Conservation (phyloP, 805 yeast genomes). For the Candida bentonensis region DNA sequence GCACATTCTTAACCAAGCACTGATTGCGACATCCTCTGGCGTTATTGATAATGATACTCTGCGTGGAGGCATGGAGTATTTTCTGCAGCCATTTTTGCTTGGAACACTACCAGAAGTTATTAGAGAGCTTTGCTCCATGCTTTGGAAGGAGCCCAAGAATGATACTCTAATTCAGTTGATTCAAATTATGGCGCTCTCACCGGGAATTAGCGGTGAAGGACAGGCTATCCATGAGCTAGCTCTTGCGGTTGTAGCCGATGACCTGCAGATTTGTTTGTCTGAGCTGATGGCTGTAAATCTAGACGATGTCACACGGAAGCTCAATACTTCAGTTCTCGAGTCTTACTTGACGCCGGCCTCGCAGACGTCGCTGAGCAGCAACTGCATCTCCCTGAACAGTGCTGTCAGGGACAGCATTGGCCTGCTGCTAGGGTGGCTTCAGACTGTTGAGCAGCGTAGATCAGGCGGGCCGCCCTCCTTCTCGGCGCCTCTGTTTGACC, state of each 20-base stretch:
- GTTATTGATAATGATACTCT: slow-evolving; percentile 46
- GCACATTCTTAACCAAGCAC: slow-evolving; percentile 56
- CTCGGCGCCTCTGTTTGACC: slow-evolving; percentile 5
- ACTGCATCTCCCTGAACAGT: slow-evolving; percentile 3
- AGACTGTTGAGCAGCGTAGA: slow-evolving; percentile 12
- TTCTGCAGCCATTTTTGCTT: slow-evolving; percentile 65
- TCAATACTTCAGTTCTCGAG: background rate
- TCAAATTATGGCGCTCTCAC: slow-evolving; percentile 29
- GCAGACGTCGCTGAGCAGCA: background rate
- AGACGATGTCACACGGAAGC: background rate
- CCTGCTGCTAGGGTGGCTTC: slow-evolving; percentile 12
- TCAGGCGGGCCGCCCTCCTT: slow-evolving; percentile 12
- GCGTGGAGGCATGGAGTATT: slow-evolving; percentile 72
- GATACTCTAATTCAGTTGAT: slow-evolving; percentile 20
- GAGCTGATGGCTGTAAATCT: slow-evolving; percentile 1
- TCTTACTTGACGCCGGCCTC: background rate
- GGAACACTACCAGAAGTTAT: slow-evolving; percentile 40
- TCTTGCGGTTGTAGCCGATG: slow-evolving; percentile 18
- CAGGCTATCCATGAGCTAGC: slow-evolving; percentile 30
- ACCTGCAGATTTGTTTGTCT: slow-evolving; percentile 13
- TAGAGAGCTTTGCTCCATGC: slow-evolving; percentile 33
- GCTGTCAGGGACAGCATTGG: slow-evolving; percentile 12
- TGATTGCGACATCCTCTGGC: slow-evolving; percentile 42
- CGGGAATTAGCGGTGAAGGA: slow-evolving; percentile 31
- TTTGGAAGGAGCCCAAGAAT: slow-evolving; percentile 19